Base-by-base conservation (phyloP, 2,329 filamentous ascomycete genomes). In the Fusarium veterinarium region DNA sequence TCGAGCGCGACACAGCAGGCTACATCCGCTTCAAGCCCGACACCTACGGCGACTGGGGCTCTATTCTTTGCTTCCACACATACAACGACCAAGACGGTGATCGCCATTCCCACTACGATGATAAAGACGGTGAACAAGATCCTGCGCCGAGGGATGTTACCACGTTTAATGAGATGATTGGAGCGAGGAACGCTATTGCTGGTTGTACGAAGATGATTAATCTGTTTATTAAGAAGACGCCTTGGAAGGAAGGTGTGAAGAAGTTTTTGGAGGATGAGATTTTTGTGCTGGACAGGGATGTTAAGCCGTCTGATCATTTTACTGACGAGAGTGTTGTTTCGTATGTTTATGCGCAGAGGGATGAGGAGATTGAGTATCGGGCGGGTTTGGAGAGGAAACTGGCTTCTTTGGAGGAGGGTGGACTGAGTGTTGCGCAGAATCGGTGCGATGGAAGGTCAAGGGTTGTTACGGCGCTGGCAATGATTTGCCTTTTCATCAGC, bases 11-110 rank as follows among this genome's bases (percentile, higher is more conserved):
- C 5, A 69, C 44, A 13, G 64, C 66, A 0, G 66, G 66, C 5
- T 69, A 69, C 20, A 69, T 69, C 3, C 66, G 68, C 7, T 71
- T 71, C 41, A 57, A 56, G 25, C 64, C 59, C 3, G 69, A 69
- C 4, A 72, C 57, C 1, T 68, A 65, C 4, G 68, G 58, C 0
- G 53, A 72, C n/a, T 63, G 58, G 63, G 69, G 69, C 1, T 55
- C 69, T 9, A 61, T 72, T 5, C 20, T 72, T 1, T 64, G 58
- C 35, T 72, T 72, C 20, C 69, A 72, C 25, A 57, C 62, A 1
- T 72, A 72, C 8, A 60, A 56, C 3, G 56, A 64, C 6, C 70
- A 72, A 23, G 59, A 60, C 12, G 69, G 65, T 1, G 66, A 69
- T 30, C 60, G 64, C 0, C 70, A 72, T 5, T 37, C 40, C 3